Evolutionary conservation across 768 basidiomycete species (phyloP).

Genomic region (button mushroom (Agaricus bisporus)): DNA sequence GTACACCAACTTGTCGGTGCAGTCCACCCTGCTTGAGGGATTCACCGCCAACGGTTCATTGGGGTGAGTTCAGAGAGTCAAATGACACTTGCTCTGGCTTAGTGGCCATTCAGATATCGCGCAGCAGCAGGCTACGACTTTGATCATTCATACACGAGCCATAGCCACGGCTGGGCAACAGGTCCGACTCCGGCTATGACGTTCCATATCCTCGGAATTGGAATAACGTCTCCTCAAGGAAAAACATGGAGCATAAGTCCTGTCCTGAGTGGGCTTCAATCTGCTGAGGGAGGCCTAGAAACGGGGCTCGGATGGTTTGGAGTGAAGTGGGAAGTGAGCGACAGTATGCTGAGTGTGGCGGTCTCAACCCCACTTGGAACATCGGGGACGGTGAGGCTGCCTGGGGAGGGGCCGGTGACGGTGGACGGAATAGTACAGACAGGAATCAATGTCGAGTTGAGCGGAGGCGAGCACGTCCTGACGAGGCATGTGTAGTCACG

Average conservation of each 20-base stretch:
- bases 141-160: conserved; percentile 51
- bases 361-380: conserved; percentile 4
- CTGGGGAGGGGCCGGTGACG: conserved; percentile 1
- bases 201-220: conserved; percentile 50
- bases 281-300: conserved; percentile 46
- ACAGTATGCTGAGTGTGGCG: not conserved
- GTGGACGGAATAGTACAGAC: not conserved
- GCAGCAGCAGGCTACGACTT: conserved; percentile 47
- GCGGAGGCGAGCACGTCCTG: conserved; percentile 4
- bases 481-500: not conserved
- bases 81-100: not conserved
- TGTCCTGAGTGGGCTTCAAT: conserved; percentile 29
- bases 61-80: conserved; percentile 33
- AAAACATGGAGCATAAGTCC: conserved; percentile 41
- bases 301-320: conserved; percentile 48
- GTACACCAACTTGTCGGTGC: conserved; percentile 46
- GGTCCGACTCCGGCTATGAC: conserved; percentile 53
- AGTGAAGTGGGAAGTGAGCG: conserved; percentile 32
- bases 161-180: conserved; percentile 54
- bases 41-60: conserved; percentile 53
- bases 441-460: not conserved
- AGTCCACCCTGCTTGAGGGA: conserved; percentile 53
- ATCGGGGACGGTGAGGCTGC: conserved; percentile 4
- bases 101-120: conserved; percentile 30
- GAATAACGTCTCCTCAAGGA: conserved; percentile 40